Evolutionary conservation across 2,329 filamentous ascomycete genomes (phyloP).

Genomic region (Ophiostoma pallidulum): DNA sequence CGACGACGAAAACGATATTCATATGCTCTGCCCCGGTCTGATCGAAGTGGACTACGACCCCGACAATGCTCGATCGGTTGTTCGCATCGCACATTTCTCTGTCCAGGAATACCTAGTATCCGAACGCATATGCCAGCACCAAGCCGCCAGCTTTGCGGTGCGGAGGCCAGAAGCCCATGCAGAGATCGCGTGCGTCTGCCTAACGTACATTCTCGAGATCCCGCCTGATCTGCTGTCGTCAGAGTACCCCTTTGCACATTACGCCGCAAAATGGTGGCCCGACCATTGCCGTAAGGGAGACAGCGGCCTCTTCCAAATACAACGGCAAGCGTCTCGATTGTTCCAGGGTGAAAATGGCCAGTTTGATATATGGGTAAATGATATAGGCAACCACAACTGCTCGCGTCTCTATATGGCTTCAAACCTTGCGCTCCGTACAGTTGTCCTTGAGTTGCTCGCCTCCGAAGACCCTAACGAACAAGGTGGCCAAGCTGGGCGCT

Average conservation of each 20-base stretch:
- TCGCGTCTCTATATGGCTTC: too few species aligned
- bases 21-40: constrained; percentile 14
- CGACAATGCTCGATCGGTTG: background rate
- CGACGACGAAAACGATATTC: constrained; percentile 7
- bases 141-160: constrained; percentile 5
- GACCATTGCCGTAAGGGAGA: background rate
- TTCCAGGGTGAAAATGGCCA: too few species aligned
- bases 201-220: constrained; percentile 4
- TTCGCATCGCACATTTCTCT: constrained; percentile 15
- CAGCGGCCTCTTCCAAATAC: too few species aligned
- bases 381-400: too few species aligned
- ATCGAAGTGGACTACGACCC: constrained; percentile 7
- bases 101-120: constrained; percentile 15
- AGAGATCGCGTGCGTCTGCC: constrained; percentile 12
- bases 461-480: too few species aligned
- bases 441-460: too few species aligned
- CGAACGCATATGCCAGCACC: constrained; percentile 5
- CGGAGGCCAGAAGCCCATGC: constrained; percentile 7
- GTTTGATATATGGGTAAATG: too few species aligned
- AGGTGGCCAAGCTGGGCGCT: too few species aligned
- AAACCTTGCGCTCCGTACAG: too few species aligned
- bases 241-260: background rate
- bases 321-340: too few species aligned
- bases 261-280: background rate
- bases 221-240: too few species aligned